A percentile compares a stretch with the other conserved stretches of the same genome.
These are phyloP conservation scores for Botrytis fabae DNA, from an alignment of 2,329 filamentous ascomycete species.

Conservation along the genomic window DNA sequence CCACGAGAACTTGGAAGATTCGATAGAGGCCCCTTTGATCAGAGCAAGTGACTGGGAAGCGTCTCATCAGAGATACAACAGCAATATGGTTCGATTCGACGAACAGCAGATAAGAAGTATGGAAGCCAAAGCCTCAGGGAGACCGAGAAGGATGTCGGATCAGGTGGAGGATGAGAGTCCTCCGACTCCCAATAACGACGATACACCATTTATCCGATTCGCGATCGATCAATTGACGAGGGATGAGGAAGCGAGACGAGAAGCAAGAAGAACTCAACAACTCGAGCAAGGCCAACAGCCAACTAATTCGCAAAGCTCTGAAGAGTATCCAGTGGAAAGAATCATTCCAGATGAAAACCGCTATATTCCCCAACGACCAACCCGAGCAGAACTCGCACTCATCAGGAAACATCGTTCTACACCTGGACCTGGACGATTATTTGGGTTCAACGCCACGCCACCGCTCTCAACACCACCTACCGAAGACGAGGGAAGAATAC, in stretches of 20 bases:
- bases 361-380: constrained; percentile 31
- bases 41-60: not conserved
- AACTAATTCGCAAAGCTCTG: constrained; percentile 46
- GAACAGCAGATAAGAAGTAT: constrained; percentile 36
- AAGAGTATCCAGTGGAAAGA: constrained; percentile 51
- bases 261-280: constrained; percentile 35
- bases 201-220: constrained; percentile 85
- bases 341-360: constrained; percentile 49
- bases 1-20: constrained; percentile 13
- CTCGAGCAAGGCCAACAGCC: constrained; percentile 46
- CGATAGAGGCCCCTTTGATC: constrained; percentile 23
- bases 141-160: constrained; percentile 30
- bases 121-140: constrained; percentile 31
- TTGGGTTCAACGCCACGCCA: constrained; percentile 38
- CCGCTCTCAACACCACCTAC: constrained; percentile 32
- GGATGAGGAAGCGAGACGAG: constrained; percentile 59
- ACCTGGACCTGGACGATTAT: constrained; percentile 36
- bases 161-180: constrained; percentile 25
- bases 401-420: constrained; percentile 43
- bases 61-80: constrained; percentile 8
- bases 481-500: not conserved
- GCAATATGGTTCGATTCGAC: constrained; percentile 34
- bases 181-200: constrained; percentile 64
- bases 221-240: constrained; percentile 85
- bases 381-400: constrained; percentile 38